Percentiles rank a stretch among this genome's conserved stretches.
phyloP scores from a whole-genome alignment of 148 eudicot genomes.

The Camellia lanceoleosa region DNA sequence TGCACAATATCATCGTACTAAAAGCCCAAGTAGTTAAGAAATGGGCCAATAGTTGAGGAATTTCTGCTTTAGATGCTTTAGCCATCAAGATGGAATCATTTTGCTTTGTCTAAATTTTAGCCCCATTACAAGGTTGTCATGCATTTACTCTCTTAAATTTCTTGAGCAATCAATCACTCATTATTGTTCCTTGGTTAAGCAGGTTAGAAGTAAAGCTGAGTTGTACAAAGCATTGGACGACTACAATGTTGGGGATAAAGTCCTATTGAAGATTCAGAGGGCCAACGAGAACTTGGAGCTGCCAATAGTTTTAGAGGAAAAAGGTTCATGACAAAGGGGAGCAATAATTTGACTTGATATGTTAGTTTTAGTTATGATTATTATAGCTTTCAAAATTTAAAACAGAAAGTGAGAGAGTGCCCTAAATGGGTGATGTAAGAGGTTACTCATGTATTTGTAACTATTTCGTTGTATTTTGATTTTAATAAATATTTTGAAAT shows the following conservation, averaged over 20 bases:
- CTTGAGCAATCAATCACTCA: neutral
- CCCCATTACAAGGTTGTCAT: too few species aligned
- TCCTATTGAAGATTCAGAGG: slow-evolving; percentile 63
- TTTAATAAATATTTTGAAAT: neutral
- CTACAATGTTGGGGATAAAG: slow-evolving; percentile 69
- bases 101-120: neutral
- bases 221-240: slow-evolving; percentile 70
- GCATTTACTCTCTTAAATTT: neutral
- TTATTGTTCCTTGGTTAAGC: slow-evolving; percentile 17
- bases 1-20: too few species aligned
- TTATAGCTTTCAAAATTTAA: neutral
- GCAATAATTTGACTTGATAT: neutral
- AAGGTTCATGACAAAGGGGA: slow-evolving; percentile 17
- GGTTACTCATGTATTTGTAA: neutral
- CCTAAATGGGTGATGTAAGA: neutral
- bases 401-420: neutral
- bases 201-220: slow-evolving; percentile 86
- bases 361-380: neutral
- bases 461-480: neutral
- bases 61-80: neutral
- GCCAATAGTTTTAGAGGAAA: slow-evolving; percentile 69
- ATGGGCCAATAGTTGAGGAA: neutral
- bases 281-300: slow-evolving; percentile 62
- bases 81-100: neutral
- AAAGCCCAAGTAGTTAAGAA: too few species aligned